A percentile compares a stretch with the other conserved stretches of the same genome.
Evolutionary conservation across 139 green algal species (phyloP).

Genomic region (Chlamydomonas sp.): DNA sequence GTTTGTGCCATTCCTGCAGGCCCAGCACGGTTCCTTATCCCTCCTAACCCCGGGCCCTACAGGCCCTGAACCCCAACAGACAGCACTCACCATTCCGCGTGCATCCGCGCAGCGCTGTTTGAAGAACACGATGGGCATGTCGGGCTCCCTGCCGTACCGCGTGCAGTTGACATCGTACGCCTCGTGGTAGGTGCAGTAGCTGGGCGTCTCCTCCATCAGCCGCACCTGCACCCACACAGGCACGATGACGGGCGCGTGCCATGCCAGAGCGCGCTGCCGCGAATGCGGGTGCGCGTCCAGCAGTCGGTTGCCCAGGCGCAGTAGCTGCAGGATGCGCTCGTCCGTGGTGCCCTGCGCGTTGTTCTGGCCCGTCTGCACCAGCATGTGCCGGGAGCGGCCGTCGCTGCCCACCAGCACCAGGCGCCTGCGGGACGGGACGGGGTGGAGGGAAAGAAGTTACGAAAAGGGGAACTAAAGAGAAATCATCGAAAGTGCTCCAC

Average conservation of each 20-base stretch:
- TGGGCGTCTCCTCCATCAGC: slow-evolving; percentile 93
- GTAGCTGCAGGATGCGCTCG: slow-evolving; percentile 79
- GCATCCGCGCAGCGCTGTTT: slow-evolving; percentile 73
- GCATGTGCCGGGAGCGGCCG: slow-evolving; percentile 79
- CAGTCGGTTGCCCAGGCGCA: slow-evolving; percentile 82
- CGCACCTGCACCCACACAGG: slow-evolving; percentile 88
- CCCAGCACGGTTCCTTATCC: too few species aligned
- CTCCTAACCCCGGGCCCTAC: too few species aligned
- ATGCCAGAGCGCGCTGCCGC: slow-evolving; percentile 75
- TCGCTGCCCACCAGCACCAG: slow-evolving; percentile 90
- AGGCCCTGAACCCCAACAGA: too few species aligned
- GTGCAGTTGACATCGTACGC: slow-evolving; percentile 96
- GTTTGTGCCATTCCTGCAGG: too few species aligned
- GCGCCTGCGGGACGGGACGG: slow-evolving; percentile 35
- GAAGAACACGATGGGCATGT: slow-evolving; percentile 93
- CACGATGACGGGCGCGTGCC: slow-evolving; percentile 87
- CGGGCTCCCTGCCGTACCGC: slow-evolving; percentile 88
- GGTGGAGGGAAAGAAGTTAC: neutral
- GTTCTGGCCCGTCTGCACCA: slow-evolving; percentile 84
- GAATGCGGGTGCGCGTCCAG: slow-evolving; percentile 75
- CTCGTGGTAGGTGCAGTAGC: slow-evolving; percentile 84
- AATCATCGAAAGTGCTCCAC: neutral
- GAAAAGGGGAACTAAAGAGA: too few species aligned
- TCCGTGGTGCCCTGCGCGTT: slow-evolving; percentile 67
- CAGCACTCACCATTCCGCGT: neutral